These are phyloP conservation scores for Nothophoma quercina DNA, from an alignment of 2,329 filamentous ascomycete genomes.

Conservation along the genomic window DNA sequence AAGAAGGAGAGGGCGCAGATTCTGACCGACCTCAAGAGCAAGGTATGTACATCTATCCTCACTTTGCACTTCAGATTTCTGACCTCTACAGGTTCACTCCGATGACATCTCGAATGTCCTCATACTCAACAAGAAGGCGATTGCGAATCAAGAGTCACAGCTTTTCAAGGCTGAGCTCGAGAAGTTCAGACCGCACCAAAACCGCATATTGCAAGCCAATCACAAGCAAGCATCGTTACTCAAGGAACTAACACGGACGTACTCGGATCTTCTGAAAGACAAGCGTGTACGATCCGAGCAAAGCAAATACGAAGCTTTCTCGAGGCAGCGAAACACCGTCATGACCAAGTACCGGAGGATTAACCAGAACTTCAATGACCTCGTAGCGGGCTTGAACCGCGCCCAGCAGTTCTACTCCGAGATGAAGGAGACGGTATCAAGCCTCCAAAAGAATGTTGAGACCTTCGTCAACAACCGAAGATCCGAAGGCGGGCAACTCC, in stretches of 20 bases:
- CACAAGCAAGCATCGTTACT: conserved; percentile 94
- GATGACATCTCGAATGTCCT: conserved; percentile 98
- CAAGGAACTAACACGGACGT: conserved; percentile 89
- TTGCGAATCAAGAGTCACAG: conserved; percentile 88
- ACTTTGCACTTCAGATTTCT: not conserved
- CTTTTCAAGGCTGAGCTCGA: conserved; percentile 97
- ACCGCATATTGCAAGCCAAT: conserved; percentile 86
- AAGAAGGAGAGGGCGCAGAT: conserved; percentile 92
- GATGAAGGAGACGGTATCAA: conserved; percentile 94
- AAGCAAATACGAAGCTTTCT: conserved; percentile 90
- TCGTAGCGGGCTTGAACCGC: conserved; percentile 83
- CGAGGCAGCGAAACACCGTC: conserved; percentile 80
- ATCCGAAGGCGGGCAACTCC: conserved; percentile 87
- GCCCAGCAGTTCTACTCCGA: conserved; percentile 94
- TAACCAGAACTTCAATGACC: conserved; percentile 90
- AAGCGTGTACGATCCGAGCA: conserved; percentile 93
- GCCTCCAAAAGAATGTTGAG: conserved; percentile 93
- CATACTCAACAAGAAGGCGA: conserved; percentile 97
- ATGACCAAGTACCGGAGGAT: conserved; percentile 88
- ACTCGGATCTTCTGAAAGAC: conserved; percentile 89
- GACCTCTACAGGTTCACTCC: conserved; percentile 74
- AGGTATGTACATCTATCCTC: conserved; percentile 65
- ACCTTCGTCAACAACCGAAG: conserved; percentile 94
- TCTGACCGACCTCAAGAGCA: conserved; percentile 95
- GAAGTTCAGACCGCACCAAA: conserved; percentile 94